Conservation (phyloP, 164 flowering plant genomes). For the Kalanchoe fedtschenkoi region DNA sequence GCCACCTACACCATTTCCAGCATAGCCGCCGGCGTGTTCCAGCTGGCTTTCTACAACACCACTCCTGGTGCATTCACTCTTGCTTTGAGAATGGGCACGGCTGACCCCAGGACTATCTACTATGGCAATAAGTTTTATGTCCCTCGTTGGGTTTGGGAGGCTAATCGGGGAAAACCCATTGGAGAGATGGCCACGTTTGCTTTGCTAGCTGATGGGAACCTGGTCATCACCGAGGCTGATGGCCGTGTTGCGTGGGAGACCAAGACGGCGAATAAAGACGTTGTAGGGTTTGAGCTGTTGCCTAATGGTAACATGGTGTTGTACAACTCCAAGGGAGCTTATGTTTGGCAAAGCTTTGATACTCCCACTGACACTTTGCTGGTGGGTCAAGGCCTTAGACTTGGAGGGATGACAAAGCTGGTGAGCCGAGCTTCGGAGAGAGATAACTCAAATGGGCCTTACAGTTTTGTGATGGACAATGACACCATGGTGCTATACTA, state of each 20-base stretch:
- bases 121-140: too few relatives aligned
- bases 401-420: slow-evolving; percentile 16
- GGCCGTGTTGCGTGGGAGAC: slow-evolving; percentile 47
- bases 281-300: slow-evolving; percentile 26
- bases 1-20: too few relatives aligned
- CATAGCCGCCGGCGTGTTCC: too few relatives aligned
- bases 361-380: slow-evolving; percentile 41
- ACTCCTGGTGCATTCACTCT: too few relatives aligned
- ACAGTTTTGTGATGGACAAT: slow-evolving; percentile 30
- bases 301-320: slow-evolving; percentile 46
- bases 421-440: slow-evolving; percentile 29
- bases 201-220: slow-evolving; percentile 33
- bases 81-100: too few relatives aligned
- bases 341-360: slow-evolving; percentile 52
- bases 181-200: slow-evolving; percentile 31
- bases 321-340: slow-evolving; percentile 23
- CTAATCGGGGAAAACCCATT: slow-evolving; percentile 41
- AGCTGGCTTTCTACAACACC: too few relatives aligned
- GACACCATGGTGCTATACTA: slow-evolving; percentile 20
- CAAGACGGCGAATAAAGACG: slow-evolving; percentile 41
- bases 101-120: too few relatives aligned
- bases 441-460: slow-evolving; percentile 23
- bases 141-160: slow-evolving; percentile 21
- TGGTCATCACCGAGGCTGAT: slow-evolving; percentile 34
- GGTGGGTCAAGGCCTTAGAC: slow-evolving; percentile 34